Conservation (phyloP, 352 stramenopile genomes). For the Phytophthora cactorum region DNA sequence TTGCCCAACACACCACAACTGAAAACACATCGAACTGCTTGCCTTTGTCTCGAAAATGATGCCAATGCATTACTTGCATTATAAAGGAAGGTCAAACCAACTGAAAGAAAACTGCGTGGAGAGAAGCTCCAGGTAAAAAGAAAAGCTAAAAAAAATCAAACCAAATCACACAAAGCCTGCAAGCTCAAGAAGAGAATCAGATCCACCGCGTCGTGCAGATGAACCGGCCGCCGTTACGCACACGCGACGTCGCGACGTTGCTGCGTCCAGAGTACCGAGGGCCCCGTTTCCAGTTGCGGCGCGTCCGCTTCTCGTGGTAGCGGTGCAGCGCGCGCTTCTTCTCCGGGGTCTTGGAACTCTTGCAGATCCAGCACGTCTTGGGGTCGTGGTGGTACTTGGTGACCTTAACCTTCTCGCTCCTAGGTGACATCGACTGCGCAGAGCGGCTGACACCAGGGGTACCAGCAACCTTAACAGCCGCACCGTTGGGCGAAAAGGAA, state of each 20-base stretch:
- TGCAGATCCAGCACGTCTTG: conserved; percentile 88
- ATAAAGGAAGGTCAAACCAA: conserved; percentile 33
- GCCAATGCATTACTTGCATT: conserved; percentile 41
- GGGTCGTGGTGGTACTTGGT: conserved; percentile 72
- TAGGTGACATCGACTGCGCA: conserved; percentile 51
- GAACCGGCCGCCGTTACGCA: conserved; percentile 85
- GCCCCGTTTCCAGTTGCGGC: conserved; percentile 85
- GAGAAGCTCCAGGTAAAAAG: conserved; percentile 43
- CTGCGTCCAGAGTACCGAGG: conserved; percentile 82
- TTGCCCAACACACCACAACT: neutral
- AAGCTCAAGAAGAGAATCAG: conserved; percentile 46
- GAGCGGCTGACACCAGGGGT: conserved; percentile 11
- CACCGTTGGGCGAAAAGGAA: conserved; percentile 38
- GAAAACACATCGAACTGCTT: neutral
- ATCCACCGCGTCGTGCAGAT: conserved; percentile 86
- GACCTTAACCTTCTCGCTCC: conserved; percentile 54
- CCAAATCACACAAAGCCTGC: conserved; percentile 34
- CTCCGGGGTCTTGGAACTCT: conserved; percentile 81
- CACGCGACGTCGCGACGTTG: conserved; percentile 78
- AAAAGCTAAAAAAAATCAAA: conserved; percentile 40
- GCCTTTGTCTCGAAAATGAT: conserved; percentile 39
- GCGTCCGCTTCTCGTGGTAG: conserved; percentile 82
- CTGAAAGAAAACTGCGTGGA: conserved; percentile 41
- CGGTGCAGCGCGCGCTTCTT: conserved; percentile 85
- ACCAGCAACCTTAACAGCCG: conserved; percentile 24